Evolutionary conservation across 1,139 yeast genomes (phyloP), one percentile per base, ranked within the genome.

Genomic region (Pichia sp.): DNA sequence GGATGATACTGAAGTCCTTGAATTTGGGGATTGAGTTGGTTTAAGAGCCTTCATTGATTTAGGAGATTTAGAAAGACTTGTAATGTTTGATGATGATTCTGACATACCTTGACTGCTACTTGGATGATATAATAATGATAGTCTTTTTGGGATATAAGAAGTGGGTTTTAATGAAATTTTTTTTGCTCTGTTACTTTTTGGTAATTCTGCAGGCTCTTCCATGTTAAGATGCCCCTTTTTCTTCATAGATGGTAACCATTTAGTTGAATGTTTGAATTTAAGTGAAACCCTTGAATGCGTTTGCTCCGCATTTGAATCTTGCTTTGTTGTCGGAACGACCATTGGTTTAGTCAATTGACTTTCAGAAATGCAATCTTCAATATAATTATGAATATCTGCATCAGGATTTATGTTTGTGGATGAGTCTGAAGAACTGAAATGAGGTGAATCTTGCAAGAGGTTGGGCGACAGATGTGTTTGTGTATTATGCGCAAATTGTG

Each of bases 121-220:
- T 15, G 20, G 12, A 23, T n/a, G 25, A 15, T 24, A 34, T 24
- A 24, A 22, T 22, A 26, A 23, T 1, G 59, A 54, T 20, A 56
- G 51, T 15, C 58, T 38, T 39, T 54, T 55, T 18, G 55, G 49
- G 12, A 55, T 26, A 3, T 49, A 53, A 1, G 50, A 44, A 11
- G 41, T 23, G 2, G 50, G 24, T 2, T 43, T 35, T 15, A 44
- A 32, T 3, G 57, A 50, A 16, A 54, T 42, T 26, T 55, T 49
- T 27, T 47, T 47, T 15, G 53, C 13, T 13, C 26, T 49, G 3
- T 26, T n/a, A 7, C 7, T 12, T 7, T 7, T 35, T 20, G 37
- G 11, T 32, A 32, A 16, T 16, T 18, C 35, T 16, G 9, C 3
- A 16, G 35, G 20, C 9, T 18, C 35, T 16, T 8, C 13, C 4